phyloP scores from a whole-genome alignment of 352 stramenopile genomes.

The Phytophthora macrochlamydospora region DNA sequence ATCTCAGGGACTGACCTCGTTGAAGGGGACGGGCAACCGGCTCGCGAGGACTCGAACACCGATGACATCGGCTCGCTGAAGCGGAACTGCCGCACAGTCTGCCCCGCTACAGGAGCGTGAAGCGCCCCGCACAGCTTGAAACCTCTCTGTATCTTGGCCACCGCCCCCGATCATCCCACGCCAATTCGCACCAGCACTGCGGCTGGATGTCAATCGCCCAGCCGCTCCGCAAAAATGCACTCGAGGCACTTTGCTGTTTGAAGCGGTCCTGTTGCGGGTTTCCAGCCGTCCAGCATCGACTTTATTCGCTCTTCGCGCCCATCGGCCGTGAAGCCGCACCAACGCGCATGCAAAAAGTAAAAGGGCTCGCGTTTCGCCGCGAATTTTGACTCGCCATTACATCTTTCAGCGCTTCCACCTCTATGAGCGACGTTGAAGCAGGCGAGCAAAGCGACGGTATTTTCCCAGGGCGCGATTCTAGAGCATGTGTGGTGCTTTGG shows the following conservation, averaged over 20 bases:
- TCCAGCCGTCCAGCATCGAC: conserved; percentile 23
- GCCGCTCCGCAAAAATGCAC: conserved; percentile 5
- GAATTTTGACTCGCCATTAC: conserved; percentile 24
- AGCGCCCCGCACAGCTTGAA: conserved; percentile 1
- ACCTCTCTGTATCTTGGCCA: conserved; percentile 17
- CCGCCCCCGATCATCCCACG: conserved; percentile 17
- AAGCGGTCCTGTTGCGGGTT: conserved; percentile 24
- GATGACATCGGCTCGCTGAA: conserved; percentile 1
- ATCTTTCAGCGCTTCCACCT: conserved; percentile 2
- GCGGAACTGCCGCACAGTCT: no score
- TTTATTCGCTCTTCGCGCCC: conserved; percentile 14
- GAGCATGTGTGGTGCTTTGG: conserved; percentile 9
- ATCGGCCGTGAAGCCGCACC: conserved; percentile 18
- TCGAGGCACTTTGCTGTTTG: conserved; percentile 13
- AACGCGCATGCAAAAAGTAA: conserved; percentile 18
- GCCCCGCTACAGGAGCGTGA: not conserved
- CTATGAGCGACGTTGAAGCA: conserved; percentile 19
- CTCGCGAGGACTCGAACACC: conserved; percentile 18
- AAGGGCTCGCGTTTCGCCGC: conserved; percentile 12
- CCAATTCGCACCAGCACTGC: conserved; percentile 24
- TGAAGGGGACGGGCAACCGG: conserved; percentile 20
- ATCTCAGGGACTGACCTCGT: conserved; percentile 16
- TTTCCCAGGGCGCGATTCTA: conserved; percentile 20
- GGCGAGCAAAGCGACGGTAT: conserved; percentile 21
- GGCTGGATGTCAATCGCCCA: conserved; percentile 35